Conservation (phyloP, 176 grass and related monocot species). For the Hordeum vulgare region DNA sequence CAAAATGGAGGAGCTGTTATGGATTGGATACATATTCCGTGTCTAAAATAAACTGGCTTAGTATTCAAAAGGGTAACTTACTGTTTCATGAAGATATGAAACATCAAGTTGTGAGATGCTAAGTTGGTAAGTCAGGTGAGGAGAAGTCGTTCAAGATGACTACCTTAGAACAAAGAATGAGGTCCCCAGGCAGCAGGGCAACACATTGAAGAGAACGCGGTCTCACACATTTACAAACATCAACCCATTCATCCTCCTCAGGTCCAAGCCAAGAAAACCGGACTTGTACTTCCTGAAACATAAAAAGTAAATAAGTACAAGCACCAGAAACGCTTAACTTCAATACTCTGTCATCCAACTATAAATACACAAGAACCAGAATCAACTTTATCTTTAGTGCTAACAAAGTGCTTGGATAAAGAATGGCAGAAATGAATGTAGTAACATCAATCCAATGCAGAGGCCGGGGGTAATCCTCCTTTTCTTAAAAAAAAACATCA, state of each 20-base stretch:
- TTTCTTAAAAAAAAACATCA: no score
- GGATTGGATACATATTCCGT: no score
- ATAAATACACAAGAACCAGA: background rate
- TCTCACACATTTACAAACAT: constrained; percentile 65
- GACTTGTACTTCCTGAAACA: constrained; percentile 68
- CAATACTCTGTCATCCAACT: background rate
- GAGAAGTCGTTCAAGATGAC: background rate
- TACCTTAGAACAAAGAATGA: constrained; percentile 79
- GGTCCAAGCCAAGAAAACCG: constrained; percentile 68
- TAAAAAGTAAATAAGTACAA: background rate
- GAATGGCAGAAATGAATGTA: background rate
- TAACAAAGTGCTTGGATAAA: no score
- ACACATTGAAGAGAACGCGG: constrained; percentile 68
- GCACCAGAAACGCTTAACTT: background rate
- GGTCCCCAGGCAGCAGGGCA: constrained; percentile 67
- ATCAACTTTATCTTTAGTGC: background rate
- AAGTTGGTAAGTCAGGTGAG: background rate
- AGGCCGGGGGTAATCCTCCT: no score
- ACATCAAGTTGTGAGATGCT: no score
- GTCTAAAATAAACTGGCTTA: no score
- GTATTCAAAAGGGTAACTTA: no score
- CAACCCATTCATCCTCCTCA: constrained; percentile 83
- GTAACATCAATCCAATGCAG: background rate
- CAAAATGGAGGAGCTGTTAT: no score
- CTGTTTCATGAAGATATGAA: no score